phyloP scores from a whole-genome alignment of 2,329 filamentous ascomycete species.

The Zymoseptoria brevis region DNA sequence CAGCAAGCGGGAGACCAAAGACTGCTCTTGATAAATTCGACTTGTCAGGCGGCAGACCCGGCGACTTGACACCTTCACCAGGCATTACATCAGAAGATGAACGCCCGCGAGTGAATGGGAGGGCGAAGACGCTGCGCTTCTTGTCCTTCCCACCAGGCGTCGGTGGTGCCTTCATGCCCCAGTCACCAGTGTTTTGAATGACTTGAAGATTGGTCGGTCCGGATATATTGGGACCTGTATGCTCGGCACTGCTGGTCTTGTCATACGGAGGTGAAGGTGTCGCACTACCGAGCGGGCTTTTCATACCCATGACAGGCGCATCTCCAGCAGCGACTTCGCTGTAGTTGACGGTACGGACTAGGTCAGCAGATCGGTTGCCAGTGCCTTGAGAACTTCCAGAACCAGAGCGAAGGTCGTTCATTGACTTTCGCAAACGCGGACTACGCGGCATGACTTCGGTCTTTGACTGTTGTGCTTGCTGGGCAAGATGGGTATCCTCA shows the following conservation, averaged over 20 bases:
- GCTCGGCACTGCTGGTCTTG: conserved; percentile 24
- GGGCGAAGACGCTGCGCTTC: conserved; percentile 59
- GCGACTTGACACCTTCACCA: conserved; percentile 19
- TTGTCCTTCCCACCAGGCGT: conserved; percentile 62
- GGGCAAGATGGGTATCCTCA: conserved; percentile 36
- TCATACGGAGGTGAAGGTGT: conserved; percentile 31
- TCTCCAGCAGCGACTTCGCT: conserved; percentile 51
- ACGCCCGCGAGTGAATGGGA: conserved; percentile 51
- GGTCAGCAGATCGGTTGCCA: conserved; percentile 12
- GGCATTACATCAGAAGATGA: conserved; percentile 59
- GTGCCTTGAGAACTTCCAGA: conserved; percentile 9
- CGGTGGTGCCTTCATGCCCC: conserved; percentile 66
- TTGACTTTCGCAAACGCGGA: conserved; percentile 32
- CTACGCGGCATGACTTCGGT: conserved; percentile 23
- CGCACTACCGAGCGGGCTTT: conserved; percentile 12
- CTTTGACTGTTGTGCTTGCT: conserved; percentile 18
- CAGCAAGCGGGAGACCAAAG: conserved; percentile 77
- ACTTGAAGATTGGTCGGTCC: conserved; percentile 74
- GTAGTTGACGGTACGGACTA: conserved; percentile 41
- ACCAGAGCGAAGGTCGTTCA: conserved; percentile 25
- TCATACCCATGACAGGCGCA: conserved; percentile 45
- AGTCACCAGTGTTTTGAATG: conserved; percentile 73
- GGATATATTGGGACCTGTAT: conserved; percentile 54
- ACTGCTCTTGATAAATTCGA: conserved; percentile 40
- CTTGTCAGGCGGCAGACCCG: conserved; percentile 20